A percentile compares a stretch with the other conserved stretches of the same genome.
Conservation (phyloP, 208 protist species). For the Naegleria fowleri region DNA sequence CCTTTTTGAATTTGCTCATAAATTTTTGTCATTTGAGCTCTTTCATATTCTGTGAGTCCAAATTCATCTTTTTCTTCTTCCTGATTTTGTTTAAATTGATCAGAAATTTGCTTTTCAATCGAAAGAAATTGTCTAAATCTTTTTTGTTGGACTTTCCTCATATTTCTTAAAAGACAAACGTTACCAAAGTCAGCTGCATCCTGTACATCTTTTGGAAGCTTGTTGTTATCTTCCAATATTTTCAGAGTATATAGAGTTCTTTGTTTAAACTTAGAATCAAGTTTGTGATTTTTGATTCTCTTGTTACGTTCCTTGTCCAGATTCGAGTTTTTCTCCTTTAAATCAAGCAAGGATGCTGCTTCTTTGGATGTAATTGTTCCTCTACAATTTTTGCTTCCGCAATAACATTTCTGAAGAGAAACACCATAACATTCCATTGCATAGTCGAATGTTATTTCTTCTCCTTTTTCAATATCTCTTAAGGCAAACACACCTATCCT, state of each 20-base stretch:
- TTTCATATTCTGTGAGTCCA: neutral
- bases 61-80: neutral
- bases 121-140: neutral
- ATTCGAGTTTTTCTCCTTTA: neutral
- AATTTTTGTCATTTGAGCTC: neutral
- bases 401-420: neutral
- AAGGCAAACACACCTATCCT: conserved; percentile 22
- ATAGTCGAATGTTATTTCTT: conserved; percentile 23
- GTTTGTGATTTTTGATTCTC: neutral
- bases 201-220: neutral
- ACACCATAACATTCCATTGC: conserved; percentile 16
- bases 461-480: neutral
- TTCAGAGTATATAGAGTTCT: neutral
- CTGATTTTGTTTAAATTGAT: neutral
- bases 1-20: neutral
- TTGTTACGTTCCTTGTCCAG: neutral
- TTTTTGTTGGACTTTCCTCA: neutral
- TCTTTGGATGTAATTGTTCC: neutral
- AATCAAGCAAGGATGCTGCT: neutral
- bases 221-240: neutral
- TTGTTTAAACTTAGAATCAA: neutral
- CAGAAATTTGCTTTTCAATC: neutral
- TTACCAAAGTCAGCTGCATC: neutral
- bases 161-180: neutral
- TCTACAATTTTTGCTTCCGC: neutral